Evolutionary conservation across 352 stramenopile species (phyloP).

Genomic region (Phytophthora palmivora): DNA sequence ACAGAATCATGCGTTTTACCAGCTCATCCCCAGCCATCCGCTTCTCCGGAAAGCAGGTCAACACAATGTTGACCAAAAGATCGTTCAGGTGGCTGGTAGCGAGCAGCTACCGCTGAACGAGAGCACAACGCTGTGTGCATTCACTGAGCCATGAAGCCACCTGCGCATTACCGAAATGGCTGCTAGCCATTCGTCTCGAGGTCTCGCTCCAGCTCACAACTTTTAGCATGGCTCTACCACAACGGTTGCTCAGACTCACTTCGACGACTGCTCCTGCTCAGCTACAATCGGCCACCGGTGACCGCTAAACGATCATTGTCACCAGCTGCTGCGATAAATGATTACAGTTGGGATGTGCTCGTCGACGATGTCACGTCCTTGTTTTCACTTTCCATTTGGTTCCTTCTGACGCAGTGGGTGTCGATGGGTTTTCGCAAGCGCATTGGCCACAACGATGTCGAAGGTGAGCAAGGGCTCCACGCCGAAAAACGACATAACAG

Average conservation of each 20-base stretch:
- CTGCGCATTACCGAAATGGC: background rate
- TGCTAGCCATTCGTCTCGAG: slow-evolving; percentile 27
- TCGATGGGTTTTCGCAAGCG: slow-evolving; percentile 15
- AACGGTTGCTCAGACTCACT: slow-evolving; percentile 23
- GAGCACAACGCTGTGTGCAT: slow-evolving; percentile 5
- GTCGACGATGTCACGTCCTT: slow-evolving; percentile 17
- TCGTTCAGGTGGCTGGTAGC: slow-evolving; percentile 1
- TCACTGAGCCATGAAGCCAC: slow-evolving; percentile 17
- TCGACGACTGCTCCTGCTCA: slow-evolving; percentile 16
- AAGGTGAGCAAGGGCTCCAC: background rate
- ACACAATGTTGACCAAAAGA: slow-evolving; percentile 18
- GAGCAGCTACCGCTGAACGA: slow-evolving; percentile 11
- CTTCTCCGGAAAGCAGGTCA: slow-evolving; percentile 13
- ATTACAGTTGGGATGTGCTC: slow-evolving; percentile 28
- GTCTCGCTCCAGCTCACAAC: slow-evolving; percentile 13
- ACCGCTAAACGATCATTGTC: slow-evolving; percentile 14
- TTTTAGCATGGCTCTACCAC: slow-evolving; percentile 17
- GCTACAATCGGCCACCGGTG: background rate
- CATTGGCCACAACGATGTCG: slow-evolving; percentile 20
- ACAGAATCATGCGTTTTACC: slow-evolving; percentile 6
- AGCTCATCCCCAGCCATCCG: slow-evolving; percentile 21
- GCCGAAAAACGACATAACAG: slow-evolving; percentile 10
- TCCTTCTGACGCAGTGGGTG: slow-evolving; percentile 22
- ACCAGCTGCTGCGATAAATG: slow-evolving; percentile 12
- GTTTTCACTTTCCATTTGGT: slow-evolving; percentile 18